phyloP scores from a whole-genome alignment of 169 alveolate genomes.

The Babesia microti region DNA sequence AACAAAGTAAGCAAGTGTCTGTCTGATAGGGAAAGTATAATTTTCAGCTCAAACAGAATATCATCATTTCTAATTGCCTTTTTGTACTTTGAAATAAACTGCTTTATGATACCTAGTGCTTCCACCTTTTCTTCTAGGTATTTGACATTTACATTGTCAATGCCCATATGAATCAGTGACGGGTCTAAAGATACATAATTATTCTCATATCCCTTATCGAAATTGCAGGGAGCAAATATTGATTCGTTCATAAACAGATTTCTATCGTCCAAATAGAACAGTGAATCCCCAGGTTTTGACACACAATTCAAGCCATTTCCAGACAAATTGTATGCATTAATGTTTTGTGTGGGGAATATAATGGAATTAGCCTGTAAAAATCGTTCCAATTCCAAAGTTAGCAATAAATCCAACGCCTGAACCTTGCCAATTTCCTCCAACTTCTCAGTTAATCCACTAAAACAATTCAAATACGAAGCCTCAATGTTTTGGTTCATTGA shows the following conservation, averaged over 20 bases:
- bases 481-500: no score
- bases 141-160: constrained; percentile 7
- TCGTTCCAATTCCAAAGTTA: constrained; percentile 23
- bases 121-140: constrained; percentile 18
- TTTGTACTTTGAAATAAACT: constrained; percentile 37
- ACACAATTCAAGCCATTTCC: constrained; percentile 3
- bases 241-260: constrained; percentile 13
- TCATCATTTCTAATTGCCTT: constrained; percentile 22
- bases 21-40: constrained; percentile 24
- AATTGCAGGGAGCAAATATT: constrained; percentile 10
- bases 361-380: constrained; percentile 25
- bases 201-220: constrained; percentile 16
- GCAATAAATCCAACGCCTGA: no score
- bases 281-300: constrained; percentile 20
- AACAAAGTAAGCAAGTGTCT: constrained; percentile 25
- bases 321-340: constrained; percentile 7
- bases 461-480: no score
- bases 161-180: constrained; percentile 4
- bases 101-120: constrained; percentile 14
- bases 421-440: no score
- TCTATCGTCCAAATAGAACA: constrained; percentile 45
- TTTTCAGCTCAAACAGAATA: constrained; percentile 29
- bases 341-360: constrained; percentile 14
- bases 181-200: constrained; percentile 14
- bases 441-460: no score